Evolutionary conservation across 257 asterid species (phyloP).

Genomic region (Forsythia viridissima): DNA sequence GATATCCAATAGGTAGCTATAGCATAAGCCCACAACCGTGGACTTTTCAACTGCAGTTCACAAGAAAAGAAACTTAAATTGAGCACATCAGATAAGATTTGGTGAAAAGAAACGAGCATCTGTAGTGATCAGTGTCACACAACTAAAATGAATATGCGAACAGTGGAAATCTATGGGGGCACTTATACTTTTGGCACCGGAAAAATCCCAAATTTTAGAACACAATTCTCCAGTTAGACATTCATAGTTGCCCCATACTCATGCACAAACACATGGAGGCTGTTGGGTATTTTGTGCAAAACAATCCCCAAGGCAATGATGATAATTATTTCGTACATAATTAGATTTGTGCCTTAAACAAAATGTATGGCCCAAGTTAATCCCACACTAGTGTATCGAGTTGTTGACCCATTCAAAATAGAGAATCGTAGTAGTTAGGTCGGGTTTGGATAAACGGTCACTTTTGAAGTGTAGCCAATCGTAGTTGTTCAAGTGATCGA

Average conservation of each 20-base stretch:
- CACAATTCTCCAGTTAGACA: neutral
- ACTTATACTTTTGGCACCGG: neutral
- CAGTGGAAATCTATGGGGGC: neutral
- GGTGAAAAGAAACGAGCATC: neutral
- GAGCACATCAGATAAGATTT: neutral
- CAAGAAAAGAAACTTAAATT: constrained; percentile 1
- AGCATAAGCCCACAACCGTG: constrained; percentile 76
- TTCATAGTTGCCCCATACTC: neutral
- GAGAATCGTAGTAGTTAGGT: too few relatives aligned
- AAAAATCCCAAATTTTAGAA: neutral
- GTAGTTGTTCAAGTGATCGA: too few relatives aligned
- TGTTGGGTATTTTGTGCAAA: too few relatives aligned
- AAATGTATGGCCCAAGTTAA: too few relatives aligned
- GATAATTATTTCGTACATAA: too few relatives aligned
- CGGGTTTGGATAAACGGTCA: too few relatives aligned
- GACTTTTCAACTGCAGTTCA: constrained; percentile 48
- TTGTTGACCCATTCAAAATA: too few relatives aligned
- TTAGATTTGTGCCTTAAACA: too few relatives aligned
- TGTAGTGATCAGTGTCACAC: neutral
- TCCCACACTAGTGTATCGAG: too few relatives aligned
- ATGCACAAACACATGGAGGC: neutral
- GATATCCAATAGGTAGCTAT: constrained; percentile 70
- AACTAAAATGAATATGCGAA: neutral
- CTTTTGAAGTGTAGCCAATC: too few relatives aligned
- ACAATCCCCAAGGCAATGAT: too few relatives aligned